These are phyloP conservation scores for Chrysoporthe deuterocubensis DNA, from an alignment of 2,329 filamentous ascomycete genomes.

Conservation along the genomic window DNA sequence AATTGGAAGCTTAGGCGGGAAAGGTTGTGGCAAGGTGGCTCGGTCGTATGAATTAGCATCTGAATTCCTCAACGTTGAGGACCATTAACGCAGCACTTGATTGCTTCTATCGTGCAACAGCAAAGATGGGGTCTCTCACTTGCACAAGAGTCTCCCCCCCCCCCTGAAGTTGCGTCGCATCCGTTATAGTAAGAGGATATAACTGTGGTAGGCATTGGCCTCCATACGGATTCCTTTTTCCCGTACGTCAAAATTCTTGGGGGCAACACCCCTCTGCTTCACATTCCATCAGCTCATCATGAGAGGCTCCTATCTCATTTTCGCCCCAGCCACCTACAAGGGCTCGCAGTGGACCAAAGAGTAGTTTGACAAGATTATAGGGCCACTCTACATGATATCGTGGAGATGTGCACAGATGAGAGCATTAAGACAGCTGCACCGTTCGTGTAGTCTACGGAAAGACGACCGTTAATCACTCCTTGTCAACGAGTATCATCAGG, in stretches of 20 bases:
- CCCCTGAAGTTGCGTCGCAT: not conserved
- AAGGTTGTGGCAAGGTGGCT: not conserved
- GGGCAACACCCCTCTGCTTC: not conserved
- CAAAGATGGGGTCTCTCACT: not conserved
- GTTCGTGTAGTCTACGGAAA: no score
- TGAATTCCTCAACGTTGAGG: not conserved
- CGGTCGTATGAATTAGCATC: not conserved
- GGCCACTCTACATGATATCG: no score
- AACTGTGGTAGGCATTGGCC: not conserved
- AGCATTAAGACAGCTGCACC: no score
- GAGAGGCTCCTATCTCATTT: not conserved
- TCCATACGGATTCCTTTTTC: not conserved
- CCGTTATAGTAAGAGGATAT: not conserved
- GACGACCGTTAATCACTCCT: no score
- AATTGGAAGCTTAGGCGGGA: not conserved
- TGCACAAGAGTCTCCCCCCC: no score
- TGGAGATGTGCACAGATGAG: no score
- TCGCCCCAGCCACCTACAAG: not conserved
- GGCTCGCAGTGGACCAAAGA: not conserved
- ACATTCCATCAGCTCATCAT: not conserved
- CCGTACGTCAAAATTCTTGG: not conserved
- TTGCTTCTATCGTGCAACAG: not conserved
- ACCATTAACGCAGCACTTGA: not conserved
- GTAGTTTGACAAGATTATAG: not conserved
- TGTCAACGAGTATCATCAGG: no score